Base-by-base conservation (phyloP, 2,329 filamentous ascomycete genomes). In the Claviceps fusiformis region DNA sequence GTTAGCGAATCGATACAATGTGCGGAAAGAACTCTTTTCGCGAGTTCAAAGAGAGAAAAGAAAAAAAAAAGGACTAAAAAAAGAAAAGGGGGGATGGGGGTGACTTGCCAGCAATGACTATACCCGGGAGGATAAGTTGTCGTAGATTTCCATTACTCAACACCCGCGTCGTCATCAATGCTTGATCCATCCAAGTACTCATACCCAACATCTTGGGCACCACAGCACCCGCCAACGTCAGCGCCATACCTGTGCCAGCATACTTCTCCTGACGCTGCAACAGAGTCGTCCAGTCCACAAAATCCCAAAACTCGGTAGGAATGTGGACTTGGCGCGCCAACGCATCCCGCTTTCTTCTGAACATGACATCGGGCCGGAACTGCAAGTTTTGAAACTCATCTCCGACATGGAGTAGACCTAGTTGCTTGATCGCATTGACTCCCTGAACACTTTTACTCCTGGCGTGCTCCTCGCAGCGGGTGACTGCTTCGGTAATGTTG, bases 341-440 rank as follows among this genome's bases (percentile, higher is more conserved):
- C 2, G 83, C 81, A 67, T 98, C 89, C 57, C 84, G 81, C 64
- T 86, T 86, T 58, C 88, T 83, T 57, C 83, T 84, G 76, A 97
- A 98, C 93, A 98, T 97, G 66, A 91, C 82, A 62, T 96, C 90
- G 1, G 89, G 83, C 35, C 87, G 83, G 82, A 98, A 96, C 61
- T 83, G 88, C 49, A 96, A 81, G 62, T 91, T 86, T 27, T 86
- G 79, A 62, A 92, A 95, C 62, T 92, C 86, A 62, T 93, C 83
- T 10, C 92, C 92, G 6, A 97, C 81, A 67, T 98, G 92, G 41
- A 92, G 68, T 17, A 97, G 75, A 31, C 93, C 93, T 1, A 97
- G 79, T 61, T 89, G 86, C 67, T 95, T 95, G 70, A 97, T 95
- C 43, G 83, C 79, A 60, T 86, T 87, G 61, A 97, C 92, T 19